Evolutionary conservation across 2,329 filamentous ascomycete species (phyloP).

Genomic region (Sporothrix euskadiensis): DNA sequence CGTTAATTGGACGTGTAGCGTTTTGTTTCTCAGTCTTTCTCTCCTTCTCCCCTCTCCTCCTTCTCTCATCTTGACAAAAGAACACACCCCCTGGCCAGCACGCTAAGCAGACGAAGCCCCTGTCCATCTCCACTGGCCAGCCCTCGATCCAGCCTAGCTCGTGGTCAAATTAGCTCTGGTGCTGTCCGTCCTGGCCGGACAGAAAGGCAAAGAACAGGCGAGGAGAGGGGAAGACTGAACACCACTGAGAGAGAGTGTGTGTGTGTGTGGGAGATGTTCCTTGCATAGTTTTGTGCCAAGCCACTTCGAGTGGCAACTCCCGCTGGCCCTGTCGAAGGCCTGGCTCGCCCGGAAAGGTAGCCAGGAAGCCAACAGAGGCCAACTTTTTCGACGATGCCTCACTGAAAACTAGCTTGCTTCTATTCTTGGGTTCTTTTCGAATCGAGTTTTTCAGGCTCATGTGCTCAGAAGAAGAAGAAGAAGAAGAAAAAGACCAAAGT

Average conservation of each 20-base stretch:
- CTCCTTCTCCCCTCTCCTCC: neutral
- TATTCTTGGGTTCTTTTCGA: constrained; percentile 11
- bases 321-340: constrained; percentile 12
- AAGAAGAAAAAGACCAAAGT: neutral
- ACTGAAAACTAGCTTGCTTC: constrained; percentile 5
- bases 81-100: constrained; percentile 7
- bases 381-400: neutral
- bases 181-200: neutral
- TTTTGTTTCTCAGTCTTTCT: neutral
- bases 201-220: neutral
- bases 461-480: neutral
- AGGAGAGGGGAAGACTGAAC: neutral
- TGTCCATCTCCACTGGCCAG: constrained; percentile 8
- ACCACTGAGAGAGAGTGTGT: neutral
- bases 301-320: constrained; percentile 24
- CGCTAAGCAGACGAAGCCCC: constrained; percentile 12
- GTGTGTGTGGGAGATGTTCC: constrained; percentile 13
- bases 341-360: too few relatives aligned
- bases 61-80: neutral
- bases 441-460: neutral
- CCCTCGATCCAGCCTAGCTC: constrained; percentile 17
- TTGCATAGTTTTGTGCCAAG: constrained; percentile 21
- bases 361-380: neutral
- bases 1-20: neutral
- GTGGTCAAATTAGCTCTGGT: neutral